A percentile compares a stretch with the other conserved stretches of the same genome.
Evolutionary conservation across 2,329 filamentous ascomycete species (phyloP).

Genomic region (Juglanconis oblonga): DNA sequence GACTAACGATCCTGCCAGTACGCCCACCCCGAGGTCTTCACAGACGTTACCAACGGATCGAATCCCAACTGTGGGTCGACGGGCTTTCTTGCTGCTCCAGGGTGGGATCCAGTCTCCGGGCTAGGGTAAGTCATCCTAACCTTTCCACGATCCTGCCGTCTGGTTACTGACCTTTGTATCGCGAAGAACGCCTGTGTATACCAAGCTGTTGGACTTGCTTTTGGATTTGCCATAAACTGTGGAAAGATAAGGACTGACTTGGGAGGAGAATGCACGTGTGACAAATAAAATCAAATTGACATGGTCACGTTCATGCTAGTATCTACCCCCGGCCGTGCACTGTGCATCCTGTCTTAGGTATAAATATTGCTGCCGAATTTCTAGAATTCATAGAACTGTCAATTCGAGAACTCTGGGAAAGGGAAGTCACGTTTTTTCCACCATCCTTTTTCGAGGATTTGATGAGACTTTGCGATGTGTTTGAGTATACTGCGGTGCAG

Average conservation of each 20-base stretch:
- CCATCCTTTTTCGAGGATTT: no score
- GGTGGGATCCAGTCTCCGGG: constrained; percentile 39
- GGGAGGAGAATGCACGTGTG: background rate
- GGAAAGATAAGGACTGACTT: background rate
- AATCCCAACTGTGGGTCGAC: constrained; percentile 35
- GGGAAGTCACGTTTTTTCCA: no score
- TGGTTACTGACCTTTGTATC: background rate
- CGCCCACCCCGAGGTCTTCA: constrained; percentile 26
- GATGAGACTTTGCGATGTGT: no score
- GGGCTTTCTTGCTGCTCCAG: constrained; percentile 39
- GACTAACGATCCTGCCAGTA: constrained; percentile 18
- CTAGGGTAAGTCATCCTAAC: constrained; percentile 25
- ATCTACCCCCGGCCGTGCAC: no score
- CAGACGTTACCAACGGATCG: constrained; percentile 33
- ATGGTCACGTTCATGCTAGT: no score
- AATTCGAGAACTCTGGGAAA: no score
- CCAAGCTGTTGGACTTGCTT: constrained; percentile 32
- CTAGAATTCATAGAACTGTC: no score
- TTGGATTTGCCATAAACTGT: constrained; percentile 15
- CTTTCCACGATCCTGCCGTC: background rate
- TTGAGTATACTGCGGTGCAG: no score
- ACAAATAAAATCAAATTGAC: no score
- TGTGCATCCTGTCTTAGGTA: no score
- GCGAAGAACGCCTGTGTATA: constrained; percentile 29
- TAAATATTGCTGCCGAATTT: no score